Evolutionary conservation across 495 filamentous ascomycete genomes (phyloP), one percentile per base, ranked within the genome.

Genomic region (Xylaria curta): DNA sequence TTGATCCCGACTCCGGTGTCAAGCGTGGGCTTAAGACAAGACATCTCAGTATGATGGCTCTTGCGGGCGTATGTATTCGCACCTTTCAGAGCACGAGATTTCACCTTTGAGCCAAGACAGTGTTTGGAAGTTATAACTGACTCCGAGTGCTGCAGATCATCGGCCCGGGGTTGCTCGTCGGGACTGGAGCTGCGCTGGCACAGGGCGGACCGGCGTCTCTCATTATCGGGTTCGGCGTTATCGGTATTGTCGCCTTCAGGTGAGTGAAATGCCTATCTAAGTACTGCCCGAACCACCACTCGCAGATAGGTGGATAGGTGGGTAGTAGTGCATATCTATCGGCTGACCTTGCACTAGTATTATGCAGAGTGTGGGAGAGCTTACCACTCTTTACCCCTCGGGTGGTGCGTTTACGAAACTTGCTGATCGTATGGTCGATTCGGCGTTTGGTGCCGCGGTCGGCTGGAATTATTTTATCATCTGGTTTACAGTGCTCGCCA

Each of bases 381-480:
- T 93, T 68, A 91, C 91, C 17, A 88, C 91, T 66, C 84, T 92
- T 72, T 93, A 90, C 72, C 91, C 91, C 12, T 85, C 89, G 58
- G 90, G 90, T 46, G 91, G 86, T 53, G 81, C 87, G 19, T 83
- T 88, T 69, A 85, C 83, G 15, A 79, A 89, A 44, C 90, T 93
- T 51, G 90, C 90, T 31, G 85, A 91, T 68, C 87, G 92, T 47
- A 89, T 94, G 72, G 87, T 94, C 66, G 90, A 93, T 77, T 89
- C 91, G 56, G 90, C 91, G 51, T 89, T 94, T 81, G 93, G 92
- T 46, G 94, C 94, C 72, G 91, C 93, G 47, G 93, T 97, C 73
- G 94, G 94, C 38, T 93, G 91, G 91, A 90, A 92, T 74, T 94
- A 93, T 74, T 89, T 89, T 74, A 87, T 92, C 69, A 85, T 87